A percentile compares a stretch with the other conserved stretches of the same genome.
Evolutionary conservation across 495 filamentous ascomycete genomes (phyloP).

Genomic region (Hypomontagnella monticulosa): DNA sequence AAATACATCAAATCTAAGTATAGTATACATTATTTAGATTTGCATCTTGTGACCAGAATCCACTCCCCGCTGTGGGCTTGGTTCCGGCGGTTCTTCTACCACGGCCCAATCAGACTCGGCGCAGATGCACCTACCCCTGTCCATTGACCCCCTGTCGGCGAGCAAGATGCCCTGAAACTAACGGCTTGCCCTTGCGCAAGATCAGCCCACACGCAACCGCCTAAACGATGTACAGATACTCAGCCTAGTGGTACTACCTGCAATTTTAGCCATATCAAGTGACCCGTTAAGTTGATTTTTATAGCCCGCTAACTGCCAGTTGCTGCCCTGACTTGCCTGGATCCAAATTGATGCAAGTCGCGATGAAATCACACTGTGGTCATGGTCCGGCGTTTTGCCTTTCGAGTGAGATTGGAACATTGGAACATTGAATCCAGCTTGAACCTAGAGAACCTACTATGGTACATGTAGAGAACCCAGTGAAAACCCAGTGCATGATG

Average conservation of each 20-base stretch:
- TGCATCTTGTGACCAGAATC: constrained; percentile 41
- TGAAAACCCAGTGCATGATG: neutral
- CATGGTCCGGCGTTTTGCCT: constrained; percentile 36
- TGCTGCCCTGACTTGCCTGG: constrained; percentile 3
- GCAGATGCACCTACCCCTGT: constrained; percentile 18
- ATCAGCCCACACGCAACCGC: constrained; percentile 37
- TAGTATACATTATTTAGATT: constrained; percentile 35
- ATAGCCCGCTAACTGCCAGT: constrained; percentile 16
- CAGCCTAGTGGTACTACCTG: constrained; percentile 17
- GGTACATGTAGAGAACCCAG: constrained; percentile 7
- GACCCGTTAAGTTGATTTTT: constrained; percentile 35
- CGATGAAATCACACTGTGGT: constrained; percentile 42
- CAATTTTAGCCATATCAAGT: constrained; percentile 42
- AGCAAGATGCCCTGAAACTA: constrained; percentile 39
- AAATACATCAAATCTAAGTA: constrained; percentile 25
- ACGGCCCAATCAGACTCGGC: constrained; percentile 22
- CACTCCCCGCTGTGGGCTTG: constrained; percentile 37
- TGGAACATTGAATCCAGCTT: neutral
- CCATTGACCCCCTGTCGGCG: constrained; percentile 25
- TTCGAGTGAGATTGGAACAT: constrained; percentile 3
- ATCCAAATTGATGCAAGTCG: neutral
- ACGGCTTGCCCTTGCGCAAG: constrained; percentile 36
- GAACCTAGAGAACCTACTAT: no score
- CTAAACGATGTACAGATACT: constrained; percentile 31
- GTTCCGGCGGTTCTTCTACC: constrained; percentile 36